A percentile compares a stretch with the other conserved stretches of the same genome.
phyloP scores from a whole-genome alignment of 2,329 filamentous ascomycete species.

The Colletotrichum sp. region DNA sequence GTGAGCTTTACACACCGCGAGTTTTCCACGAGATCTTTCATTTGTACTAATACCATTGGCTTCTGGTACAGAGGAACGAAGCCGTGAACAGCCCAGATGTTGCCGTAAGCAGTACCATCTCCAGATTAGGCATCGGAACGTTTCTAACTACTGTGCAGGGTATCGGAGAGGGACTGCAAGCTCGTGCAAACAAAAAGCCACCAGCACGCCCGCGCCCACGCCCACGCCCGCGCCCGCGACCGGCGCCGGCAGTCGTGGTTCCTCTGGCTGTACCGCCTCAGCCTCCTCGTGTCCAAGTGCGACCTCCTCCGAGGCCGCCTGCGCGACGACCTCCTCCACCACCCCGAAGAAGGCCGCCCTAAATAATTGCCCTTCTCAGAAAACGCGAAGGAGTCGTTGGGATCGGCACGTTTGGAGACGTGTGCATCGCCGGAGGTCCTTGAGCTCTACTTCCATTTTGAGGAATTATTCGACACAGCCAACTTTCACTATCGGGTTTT shows the following conservation, averaged over 20 bases:
- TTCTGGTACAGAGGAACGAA: background rate
- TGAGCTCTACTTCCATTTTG: background rate
- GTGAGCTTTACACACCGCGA: background rate
- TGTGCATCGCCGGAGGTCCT: background rate
- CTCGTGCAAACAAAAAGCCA: background rate
- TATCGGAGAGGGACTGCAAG: background rate
- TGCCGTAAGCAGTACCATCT: background rate
- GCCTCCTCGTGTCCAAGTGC: background rate
- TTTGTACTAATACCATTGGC: background rate
- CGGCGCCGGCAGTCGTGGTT: background rate
- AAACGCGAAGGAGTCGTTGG: background rate
- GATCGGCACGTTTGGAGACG: background rate
- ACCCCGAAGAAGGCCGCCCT: background rate
- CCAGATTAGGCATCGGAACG: accelerated
- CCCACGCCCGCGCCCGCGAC: too few relatives aligned
- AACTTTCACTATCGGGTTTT: background rate
- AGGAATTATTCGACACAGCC: background rate
- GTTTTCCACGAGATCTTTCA: accelerated
- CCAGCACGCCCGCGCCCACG: too few relatives aligned
- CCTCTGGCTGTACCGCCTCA: background rate
- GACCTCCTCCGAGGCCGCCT: background rate
- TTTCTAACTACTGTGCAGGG: background rate
- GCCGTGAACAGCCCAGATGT: background rate
- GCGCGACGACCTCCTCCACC: background rate
- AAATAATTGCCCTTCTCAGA: background rate